phyloP scores from a whole-genome alignment of 164 flowering plant genomes.

The Hamamelis virginiana region DNA sequence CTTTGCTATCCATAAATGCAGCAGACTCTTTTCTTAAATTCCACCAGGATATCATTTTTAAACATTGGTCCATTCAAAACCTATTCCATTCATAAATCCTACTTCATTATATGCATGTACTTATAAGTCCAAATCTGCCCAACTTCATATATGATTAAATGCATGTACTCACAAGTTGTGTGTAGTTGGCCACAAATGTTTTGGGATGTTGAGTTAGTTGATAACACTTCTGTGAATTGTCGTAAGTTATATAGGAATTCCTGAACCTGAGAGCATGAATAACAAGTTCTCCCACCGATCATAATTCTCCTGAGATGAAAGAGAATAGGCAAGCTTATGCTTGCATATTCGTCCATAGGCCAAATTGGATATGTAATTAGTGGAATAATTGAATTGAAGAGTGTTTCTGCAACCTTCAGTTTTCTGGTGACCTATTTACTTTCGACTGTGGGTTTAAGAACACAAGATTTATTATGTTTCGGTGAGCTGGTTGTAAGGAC shows the following conservation, averaged over 20 bases:
- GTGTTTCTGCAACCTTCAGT: slow-evolving; percentile 2
- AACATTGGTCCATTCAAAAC: not conserved
- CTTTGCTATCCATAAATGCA: not conserved
- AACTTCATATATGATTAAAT: not conserved
- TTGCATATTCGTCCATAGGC: too few species aligned
- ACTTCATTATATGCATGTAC: not conserved
- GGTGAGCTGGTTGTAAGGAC: not conserved
- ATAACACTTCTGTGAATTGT: not conserved
- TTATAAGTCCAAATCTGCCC: not conserved
- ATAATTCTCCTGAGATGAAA: too few species aligned
- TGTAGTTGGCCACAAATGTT: not conserved
- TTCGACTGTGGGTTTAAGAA: not conserved
- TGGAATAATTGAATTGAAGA: too few species aligned
- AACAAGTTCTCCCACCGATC: too few species aligned
- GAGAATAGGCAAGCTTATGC: too few species aligned
- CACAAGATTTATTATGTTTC: not conserved
- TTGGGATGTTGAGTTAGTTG: not conserved
- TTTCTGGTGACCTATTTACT: not conserved
- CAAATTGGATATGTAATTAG: too few species aligned
- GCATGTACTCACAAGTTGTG: too few species aligned
- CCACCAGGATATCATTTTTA: not conserved
- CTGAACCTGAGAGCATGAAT: too few species aligned
- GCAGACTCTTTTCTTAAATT: not conserved
- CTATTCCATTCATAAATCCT: not conserved
- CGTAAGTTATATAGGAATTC: too few species aligned